A percentile compares a stretch with the other conserved stretches of the same genome.
Conservation (phyloP, 495 filamentous ascomycete species). For the Penicillium crystallinum region DNA sequence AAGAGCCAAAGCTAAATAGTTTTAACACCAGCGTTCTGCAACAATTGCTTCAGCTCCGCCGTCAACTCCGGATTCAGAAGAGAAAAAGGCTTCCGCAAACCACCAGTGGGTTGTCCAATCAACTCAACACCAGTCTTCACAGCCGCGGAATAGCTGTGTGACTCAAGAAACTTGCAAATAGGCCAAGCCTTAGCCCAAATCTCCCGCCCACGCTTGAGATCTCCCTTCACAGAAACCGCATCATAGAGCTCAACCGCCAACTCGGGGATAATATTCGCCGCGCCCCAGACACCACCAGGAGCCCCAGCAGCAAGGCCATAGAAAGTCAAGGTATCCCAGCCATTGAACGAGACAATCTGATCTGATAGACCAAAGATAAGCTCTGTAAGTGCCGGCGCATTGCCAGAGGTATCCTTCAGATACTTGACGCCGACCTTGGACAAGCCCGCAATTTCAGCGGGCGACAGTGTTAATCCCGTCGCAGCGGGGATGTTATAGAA, state of each 20-base stretch:
- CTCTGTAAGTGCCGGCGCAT: slow-evolving; percentile 33
- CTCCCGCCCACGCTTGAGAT: slow-evolving; percentile 26
- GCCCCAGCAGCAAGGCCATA: slow-evolving; percentile 31
- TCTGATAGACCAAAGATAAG: slow-evolving; percentile 27
- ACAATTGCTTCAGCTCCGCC: slow-evolving; percentile 25
- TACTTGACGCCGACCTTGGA: slow-evolving; percentile 30
- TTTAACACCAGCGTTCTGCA: slow-evolving; percentile 30
- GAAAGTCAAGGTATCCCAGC: slow-evolving; percentile 37
- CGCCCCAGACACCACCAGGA: slow-evolving; percentile 31
- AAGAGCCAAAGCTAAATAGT: slow-evolving; percentile 16
- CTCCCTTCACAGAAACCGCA: slow-evolving; percentile 26
- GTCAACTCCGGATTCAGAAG: slow-evolving; percentile 19
- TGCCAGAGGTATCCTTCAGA: slow-evolving; percentile 36
- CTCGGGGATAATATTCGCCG: slow-evolving; percentile 35
- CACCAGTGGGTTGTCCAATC: slow-evolving; percentile 28
- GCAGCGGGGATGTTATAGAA: slow-evolving; percentile 36
- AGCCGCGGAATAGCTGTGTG: slow-evolving; percentile 28
- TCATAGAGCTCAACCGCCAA: slow-evolving; percentile 31
- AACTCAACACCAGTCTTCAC: slow-evolving; percentile 36
- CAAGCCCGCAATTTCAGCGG: slow-evolving; percentile 25
- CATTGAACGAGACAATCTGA: slow-evolving; percentile 31
- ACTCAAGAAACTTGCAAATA: slow-evolving; percentile 35
- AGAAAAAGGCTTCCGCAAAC: slow-evolving; percentile 31
- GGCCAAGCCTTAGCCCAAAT: slow-evolving; percentile 32
- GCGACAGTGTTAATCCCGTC: slow-evolving; percentile 21